Base-by-base conservation (phyloP, 495 filamentous ascomycete species). In the Hypoxylon crocopeplum region DNA sequence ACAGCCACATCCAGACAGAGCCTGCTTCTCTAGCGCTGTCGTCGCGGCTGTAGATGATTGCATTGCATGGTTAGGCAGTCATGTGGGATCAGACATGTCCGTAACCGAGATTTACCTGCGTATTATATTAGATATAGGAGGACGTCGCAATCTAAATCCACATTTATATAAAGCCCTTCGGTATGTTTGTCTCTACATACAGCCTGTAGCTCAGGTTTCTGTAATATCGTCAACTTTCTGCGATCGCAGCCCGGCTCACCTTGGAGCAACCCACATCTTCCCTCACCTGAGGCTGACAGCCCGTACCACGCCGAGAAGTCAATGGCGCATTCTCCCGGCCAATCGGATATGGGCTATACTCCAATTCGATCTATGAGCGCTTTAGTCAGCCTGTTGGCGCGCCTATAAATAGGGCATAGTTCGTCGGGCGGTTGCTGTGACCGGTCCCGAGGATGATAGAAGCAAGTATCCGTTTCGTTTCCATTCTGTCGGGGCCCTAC, bases 21-120 rank as follows among this genome's bases (percentile, higher is more conserved):
- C 61, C 61, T 64, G 61, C 61, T 59, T 49, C 61, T 55, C 16
- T 64, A 59, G 61, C 55, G 61, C 22, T 37, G 41, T 59, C 48
- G 12, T 50, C 48, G 12, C 17, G 20, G 19, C 20, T 3, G 48
- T 19, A 46, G 48, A 45, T 53, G 38, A 33, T 25, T 10, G 37
- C 8, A 33, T 41, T 56, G 51, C 51, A 54, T 58, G 44, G 15
- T 20, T 32, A 58, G 36, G 48, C 44, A 54, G 42, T 54, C 41
- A 54, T 33, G 48, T 54, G 33, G 30, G 29, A 47, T 13, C 10
- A 27, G 8, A 25, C n/a, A 27, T 27, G 3, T 27, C 24, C 8
- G 4, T 27, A n/a, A n/a, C n/a, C n/a, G n/a, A n/a, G n/a, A n/a
- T n/a, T n/a, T n/a, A n/a, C n/a, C n/a, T n/a, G n/a, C n/a, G n/a